Percentiles rank a stretch among this genome's conserved stretches.
Evolutionary conservation across 192 early-diverging fungal species (phyloP).

Genomic region (Gaertneriomyces semiglobifer): DNA sequence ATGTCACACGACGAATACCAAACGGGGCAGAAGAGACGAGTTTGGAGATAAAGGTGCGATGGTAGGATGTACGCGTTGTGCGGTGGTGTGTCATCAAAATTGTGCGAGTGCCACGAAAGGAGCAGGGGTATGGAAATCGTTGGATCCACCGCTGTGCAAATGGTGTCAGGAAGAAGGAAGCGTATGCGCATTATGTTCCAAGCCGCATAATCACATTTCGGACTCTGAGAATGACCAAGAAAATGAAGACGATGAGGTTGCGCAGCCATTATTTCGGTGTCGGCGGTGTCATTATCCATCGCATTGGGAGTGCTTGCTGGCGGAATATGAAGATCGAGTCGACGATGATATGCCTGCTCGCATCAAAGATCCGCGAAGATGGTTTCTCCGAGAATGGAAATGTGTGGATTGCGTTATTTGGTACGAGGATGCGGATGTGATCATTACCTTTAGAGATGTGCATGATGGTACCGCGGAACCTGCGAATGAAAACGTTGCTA

Average conservation of each 20-base stretch:
- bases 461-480: not conserved
- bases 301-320: slow-evolving; percentile 25
- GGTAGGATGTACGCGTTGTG: too few species aligned
- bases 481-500: too few species aligned
- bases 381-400: slow-evolving; percentile 24
- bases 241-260: slow-evolving; percentile 5
- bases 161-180: slow-evolving; percentile 47
- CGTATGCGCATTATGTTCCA: slow-evolving; percentile 15
- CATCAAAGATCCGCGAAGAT: slow-evolving; percentile 7
- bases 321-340: slow-evolving; percentile 12
- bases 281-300: slow-evolving; percentile 17
- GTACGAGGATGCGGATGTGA: slow-evolving; percentile 25
- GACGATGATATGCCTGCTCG: slow-evolving; percentile 2
- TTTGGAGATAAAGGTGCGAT: too few species aligned
- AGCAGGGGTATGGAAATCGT: too few species aligned
- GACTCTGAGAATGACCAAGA: not conserved
- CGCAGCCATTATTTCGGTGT: slow-evolving; percentile 26
- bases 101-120: too few species aligned
- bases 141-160: slow-evolving; percentile 90
- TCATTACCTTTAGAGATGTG: slow-evolving; percentile 19
- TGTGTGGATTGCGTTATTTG: slow-evolving; percentile 45
- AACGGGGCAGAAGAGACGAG: too few species aligned
- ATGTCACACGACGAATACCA: too few species aligned
- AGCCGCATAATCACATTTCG: too few species aligned
- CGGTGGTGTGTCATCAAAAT: too few species aligned